Conservation (phyloP, 2,329 filamentous ascomycete species). For the Microcyclospora pomicola region DNA sequence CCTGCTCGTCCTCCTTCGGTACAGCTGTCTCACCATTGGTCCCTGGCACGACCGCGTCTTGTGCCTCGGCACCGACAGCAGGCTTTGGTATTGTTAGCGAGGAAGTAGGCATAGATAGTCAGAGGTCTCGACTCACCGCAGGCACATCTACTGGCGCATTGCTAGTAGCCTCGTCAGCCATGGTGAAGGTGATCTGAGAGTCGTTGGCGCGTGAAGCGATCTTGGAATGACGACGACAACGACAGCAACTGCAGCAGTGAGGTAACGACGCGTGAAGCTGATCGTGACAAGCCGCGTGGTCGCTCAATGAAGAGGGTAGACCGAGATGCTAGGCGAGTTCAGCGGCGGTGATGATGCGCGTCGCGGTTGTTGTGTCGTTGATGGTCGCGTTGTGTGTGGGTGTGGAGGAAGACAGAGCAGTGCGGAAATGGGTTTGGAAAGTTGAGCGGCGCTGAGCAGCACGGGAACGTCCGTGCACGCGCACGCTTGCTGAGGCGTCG, state of each 20-base stretch:
- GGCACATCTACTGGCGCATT: conserved; percentile 15
- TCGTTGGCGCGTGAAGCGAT: background rate
- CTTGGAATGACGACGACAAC: background rate
- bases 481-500: conserved; percentile 8
- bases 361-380: too few species aligned
- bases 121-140: conserved; percentile 12
- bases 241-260: conserved; percentile 1
- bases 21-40: conserved; percentile 14
- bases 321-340: too few species aligned
- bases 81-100: conserved; percentile 14
- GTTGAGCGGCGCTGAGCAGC: conserved; percentile 4
- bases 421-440: conserved; percentile 5
- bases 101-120: conserved; percentile 5
- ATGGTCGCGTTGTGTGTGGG: background rate
- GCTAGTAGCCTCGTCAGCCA: conserved; percentile 19
- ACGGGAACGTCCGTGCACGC: conserved; percentile 2
- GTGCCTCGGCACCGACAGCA: conserved; percentile 5
- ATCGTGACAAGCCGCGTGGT: background rate
- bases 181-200: conserved; percentile 9
- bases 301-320: background rate
- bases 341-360: too few species aligned
- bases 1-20: conserved; percentile 16
- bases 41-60: conserved; percentile 5
- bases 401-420: background rate
- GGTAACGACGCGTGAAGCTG: conserved; percentile 5